Base-by-base conservation (phyloP, 306 rosid genomes). In the Dicorynia guianensis region DNA sequence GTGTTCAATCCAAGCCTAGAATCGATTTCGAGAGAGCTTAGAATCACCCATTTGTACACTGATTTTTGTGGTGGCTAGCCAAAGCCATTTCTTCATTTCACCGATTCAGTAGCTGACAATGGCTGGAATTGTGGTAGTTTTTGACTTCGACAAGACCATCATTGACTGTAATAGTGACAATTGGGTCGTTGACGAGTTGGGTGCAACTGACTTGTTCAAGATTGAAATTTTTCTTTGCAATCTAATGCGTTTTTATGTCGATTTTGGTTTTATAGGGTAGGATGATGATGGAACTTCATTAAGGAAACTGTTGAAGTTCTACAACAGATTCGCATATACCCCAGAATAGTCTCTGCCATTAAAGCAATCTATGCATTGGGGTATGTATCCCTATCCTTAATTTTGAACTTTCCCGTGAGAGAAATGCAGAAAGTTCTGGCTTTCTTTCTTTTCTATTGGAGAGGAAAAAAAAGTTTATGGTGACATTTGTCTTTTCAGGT, bases 271-370 rank as follows among this genome's bases (percentile, higher is more conserved):
- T 83, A 39, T 70, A 91, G 97, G 93, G 85, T 77, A 83, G 73
- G 80, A 89, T 89, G 91, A 86, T 92, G 97, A 70, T 60, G 81
- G 96, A 92, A 82, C 76, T 92, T 74, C 87, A 79, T 78, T 15
- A 80, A 86, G 19, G 88, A 89, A 39, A 80, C 88, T 68, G 82
- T 18, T 7, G 70, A 77, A 19, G 87, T 78, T 42, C 79, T 87
- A 50, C 74, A 83, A 67, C 75, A 84, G 60, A 74, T 43, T 75
- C 91, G 90, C 8, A 81, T 87, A 42, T 86, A 87, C 57, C 93
- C 89, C 3, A 76, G 79, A 83, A 63, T 86, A 10, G 81, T 87
- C 42, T 82, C 83, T 36, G 73, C 91, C 77, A 87, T 92, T 78
- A 87, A 75, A 85, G 84, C 85, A 14, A 89, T 87, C 9, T 67